Conservation (phyloP, 495 filamentous ascomycete species). For the Haplographium delicatum region DNA sequence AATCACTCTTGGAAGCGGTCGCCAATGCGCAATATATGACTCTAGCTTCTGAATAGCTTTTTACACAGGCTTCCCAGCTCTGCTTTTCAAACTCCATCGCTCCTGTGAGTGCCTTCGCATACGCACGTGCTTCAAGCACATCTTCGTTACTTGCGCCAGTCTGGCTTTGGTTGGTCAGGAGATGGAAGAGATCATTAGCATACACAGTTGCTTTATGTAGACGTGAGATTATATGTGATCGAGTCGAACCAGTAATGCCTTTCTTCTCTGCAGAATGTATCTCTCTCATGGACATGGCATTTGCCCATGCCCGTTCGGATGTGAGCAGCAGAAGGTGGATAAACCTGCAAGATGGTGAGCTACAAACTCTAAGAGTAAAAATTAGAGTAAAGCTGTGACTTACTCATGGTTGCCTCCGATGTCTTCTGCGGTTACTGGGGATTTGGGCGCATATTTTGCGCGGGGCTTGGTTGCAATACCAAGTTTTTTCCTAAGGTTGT, state of each 20-base stretch:
- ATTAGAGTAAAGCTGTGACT: constrained; percentile 17
- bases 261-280: constrained; percentile 72
- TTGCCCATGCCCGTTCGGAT: constrained; percentile 91
- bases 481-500: constrained; percentile 78
- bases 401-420: constrained; percentile 75
- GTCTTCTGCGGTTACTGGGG: constrained; percentile 68
- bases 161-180: constrained; percentile 52
- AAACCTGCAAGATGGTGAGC: constrained; percentile 49
- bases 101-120: constrained; percentile 67
- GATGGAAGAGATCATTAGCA: constrained; percentile 60
- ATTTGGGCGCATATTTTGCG: constrained; percentile 73
- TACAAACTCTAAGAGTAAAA: neutral
- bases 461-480: constrained; percentile 75
- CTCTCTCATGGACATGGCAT: constrained; percentile 92
- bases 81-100: constrained; percentile 79
- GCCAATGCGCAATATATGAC: constrained; percentile 75
- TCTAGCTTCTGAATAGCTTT: constrained; percentile 66
- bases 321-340: constrained; percentile 74
- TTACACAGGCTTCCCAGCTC: constrained; percentile 74
- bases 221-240: constrained; percentile 82
- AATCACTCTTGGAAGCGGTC: constrained; percentile 55
- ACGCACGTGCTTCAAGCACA: constrained; percentile 82
- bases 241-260: constrained; percentile 69
- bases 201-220: constrained; percentile 70
- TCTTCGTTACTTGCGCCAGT: constrained; percentile 65